These are phyloP conservation scores for Psilocybe sp. DNA, from an alignment of 768 basidiomycete genomes.

Conservation along the genomic window DNA sequence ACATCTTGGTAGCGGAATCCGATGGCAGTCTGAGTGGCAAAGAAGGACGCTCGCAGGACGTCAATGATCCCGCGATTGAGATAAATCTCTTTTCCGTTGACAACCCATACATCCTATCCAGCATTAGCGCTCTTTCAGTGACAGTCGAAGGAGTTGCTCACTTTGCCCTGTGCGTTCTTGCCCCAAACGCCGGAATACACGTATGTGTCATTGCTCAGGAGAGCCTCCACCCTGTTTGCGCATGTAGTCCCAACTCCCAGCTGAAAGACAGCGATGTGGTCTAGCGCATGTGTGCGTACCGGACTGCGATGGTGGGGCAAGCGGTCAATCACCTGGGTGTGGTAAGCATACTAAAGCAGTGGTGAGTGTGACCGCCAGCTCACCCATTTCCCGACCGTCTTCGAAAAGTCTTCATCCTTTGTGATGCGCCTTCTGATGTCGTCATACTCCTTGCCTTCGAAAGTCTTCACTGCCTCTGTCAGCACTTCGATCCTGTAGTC, in stretches of 20 bases:
- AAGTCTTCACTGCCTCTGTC: neutral
- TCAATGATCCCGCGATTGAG: neutral
- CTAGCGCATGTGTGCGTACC: neutral
- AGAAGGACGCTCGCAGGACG: neutral
- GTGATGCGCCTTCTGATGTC: neutral
- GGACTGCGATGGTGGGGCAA: conserved; percentile 1
- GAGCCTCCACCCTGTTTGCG: neutral
- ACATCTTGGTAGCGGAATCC: neutral
- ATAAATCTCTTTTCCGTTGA: neutral
- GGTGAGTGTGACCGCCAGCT: neutral
- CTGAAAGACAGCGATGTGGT: conserved; percentile 8
- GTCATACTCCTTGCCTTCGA: neutral
- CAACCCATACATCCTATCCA: neutral
- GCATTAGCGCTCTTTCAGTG: neutral
- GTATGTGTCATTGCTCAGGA: conserved; percentile 5
- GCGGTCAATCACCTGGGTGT: conserved; percentile 9
- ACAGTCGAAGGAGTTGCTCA: neutral
- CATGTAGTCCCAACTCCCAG: conserved; percentile 5
- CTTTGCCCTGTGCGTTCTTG: conserved; percentile 1
- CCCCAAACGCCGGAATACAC: conserved; percentile 12
- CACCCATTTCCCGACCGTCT: conserved; percentile 7
- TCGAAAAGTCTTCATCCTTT: conserved; percentile 2
- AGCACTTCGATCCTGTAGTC: conserved; percentile 1
- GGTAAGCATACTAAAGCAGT: neutral
- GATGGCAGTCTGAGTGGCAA: neutral